Evolutionary conservation across 1,139 yeast genomes (phyloP).

Genomic region (Saccharomycopsis phalli): DNA sequence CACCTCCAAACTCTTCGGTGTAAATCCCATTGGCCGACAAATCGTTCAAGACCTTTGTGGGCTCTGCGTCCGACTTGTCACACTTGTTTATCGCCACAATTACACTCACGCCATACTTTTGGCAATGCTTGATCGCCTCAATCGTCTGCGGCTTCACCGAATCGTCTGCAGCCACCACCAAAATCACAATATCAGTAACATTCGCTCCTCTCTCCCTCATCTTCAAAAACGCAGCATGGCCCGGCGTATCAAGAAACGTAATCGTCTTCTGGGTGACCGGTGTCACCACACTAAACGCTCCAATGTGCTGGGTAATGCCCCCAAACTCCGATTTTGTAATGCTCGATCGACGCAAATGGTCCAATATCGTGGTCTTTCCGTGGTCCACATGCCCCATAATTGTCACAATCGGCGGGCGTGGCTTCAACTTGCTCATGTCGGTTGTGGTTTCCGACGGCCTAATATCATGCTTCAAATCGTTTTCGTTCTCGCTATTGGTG

Average conservation of each 20-base stretch:
- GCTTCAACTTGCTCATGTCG: constrained; percentile 39
- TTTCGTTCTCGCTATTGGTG: constrained; percentile 37
- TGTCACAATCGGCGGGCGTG: constrained; percentile 90
- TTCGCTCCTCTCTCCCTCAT: constrained; percentile 97
- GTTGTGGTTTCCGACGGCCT: constrained; percentile 30
- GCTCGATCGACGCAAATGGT: constrained; percentile 72
- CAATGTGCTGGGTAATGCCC: constrained; percentile 96
- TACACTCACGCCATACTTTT: constrained; percentile 63
- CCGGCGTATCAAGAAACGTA: constrained; percentile 94
- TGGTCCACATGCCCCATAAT: constrained; percentile 99
- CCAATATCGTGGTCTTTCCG: constrained; percentile 92
- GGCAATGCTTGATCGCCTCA: constrained; percentile 92
- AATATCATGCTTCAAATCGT: constrained; percentile 39
- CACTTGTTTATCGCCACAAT: constrained; percentile 91
- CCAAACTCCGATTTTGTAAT: constrained; percentile 85
- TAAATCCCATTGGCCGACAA: constrained; percentile 71
- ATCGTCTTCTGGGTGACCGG: constrained; percentile 67
- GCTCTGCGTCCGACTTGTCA: constrained; percentile 69
- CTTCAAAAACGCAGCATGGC: constrained; percentile 93
- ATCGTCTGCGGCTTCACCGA: constrained; percentile 96
- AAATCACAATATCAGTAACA: constrained; percentile 82
- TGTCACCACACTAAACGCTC: constrained; percentile 84
- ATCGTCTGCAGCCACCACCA: constrained; percentile 98
- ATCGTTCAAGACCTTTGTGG: constrained; percentile 69
- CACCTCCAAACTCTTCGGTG: constrained; percentile 93